phyloP scores from a whole-genome alignment of 2,329 filamentous ascomycete genomes.

The Cephalotrichum gorgonifer region DNA sequence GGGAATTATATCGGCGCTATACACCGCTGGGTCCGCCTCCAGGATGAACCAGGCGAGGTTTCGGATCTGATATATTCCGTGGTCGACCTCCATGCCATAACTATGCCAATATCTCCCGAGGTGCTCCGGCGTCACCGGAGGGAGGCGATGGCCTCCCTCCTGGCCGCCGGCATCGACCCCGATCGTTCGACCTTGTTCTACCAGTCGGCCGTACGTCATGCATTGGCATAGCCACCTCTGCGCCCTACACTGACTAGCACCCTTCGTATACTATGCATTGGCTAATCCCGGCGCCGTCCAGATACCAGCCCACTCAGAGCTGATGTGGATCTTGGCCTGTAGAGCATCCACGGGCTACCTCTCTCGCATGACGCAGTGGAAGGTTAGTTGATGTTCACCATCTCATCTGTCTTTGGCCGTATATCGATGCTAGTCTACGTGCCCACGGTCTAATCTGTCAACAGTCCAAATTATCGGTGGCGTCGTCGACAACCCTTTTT shows the following conservation, averaged over 20 bases:
- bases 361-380: conserved; percentile 99
- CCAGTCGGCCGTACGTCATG: conserved; percentile 56
- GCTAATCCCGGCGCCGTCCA: conserved; percentile 18
- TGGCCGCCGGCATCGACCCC: conserved; percentile 78
- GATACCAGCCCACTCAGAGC: conserved; percentile 71
- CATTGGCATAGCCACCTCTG: not conserved
- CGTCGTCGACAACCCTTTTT: conserved; percentile 45
- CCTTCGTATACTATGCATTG: conserved; percentile 4
- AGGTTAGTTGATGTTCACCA: conserved; percentile 41
- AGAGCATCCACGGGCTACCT: conserved; percentile 86
- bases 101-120: conserved; percentile 55
- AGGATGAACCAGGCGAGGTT: conserved; percentile 46
- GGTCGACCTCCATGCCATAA: conserved; percentile 91
- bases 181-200: conserved; percentile 70
- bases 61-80: conserved; percentile 72
- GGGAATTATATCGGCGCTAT: conserved; percentile 93
- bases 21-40: conserved; percentile 73
- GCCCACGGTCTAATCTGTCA: not conserved
- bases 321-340: conserved; percentile 96
- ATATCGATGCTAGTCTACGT: not conserved
- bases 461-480: conserved; percentile 63
- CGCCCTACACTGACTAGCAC: no score
- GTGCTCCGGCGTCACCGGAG: conserved; percentile 54
- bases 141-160: conserved; percentile 67
- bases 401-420: no score